Conservation (phyloP, 129 eudicot genomes). For the Flaveria bidentis region DNA sequence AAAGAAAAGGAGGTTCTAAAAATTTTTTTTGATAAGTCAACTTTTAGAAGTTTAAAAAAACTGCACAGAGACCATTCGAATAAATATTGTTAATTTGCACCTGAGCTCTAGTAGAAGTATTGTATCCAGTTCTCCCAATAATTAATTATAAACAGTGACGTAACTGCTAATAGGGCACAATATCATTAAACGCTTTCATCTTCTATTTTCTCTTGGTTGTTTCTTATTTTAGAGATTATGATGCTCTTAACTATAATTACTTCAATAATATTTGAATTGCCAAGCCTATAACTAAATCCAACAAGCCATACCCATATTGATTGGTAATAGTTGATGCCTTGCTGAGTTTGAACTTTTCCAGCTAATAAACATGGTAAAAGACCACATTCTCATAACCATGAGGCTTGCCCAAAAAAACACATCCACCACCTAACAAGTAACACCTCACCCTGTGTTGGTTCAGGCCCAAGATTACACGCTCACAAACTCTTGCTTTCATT, state of each 20-base stretch:
- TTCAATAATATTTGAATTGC: neutral
- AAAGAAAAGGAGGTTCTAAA: neutral
- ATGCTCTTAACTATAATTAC: neutral
- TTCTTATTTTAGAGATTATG: neutral
- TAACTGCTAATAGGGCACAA: neutral
- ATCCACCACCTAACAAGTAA: neutral
- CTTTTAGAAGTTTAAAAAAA: neutral
- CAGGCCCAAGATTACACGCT: too few species aligned
- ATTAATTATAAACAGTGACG: neutral
- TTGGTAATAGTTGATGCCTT: neutral
- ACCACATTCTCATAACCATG: slow-evolving; percentile 5
- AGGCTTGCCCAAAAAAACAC: neutral
- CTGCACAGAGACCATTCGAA: neutral
- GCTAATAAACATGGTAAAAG: slow-evolving; percentile 8
- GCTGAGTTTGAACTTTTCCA: neutral
- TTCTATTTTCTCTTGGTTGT: slow-evolving; percentile 1
- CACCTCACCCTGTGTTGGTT: neutral
- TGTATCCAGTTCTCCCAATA: neutral
- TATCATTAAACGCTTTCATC: neutral
- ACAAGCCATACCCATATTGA: neutral
- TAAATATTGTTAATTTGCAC: slow-evolving; percentile 3
- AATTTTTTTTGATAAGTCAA: neutral
- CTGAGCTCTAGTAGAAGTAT: neutral
- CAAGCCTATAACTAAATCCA: slow-evolving; percentile 13
- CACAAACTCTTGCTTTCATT: too few species aligned